These are phyloP conservation scores for Licmophora abbreviata DNA, from an alignment of 108 stramenopile species.

Conservation along the genomic window DNA sequence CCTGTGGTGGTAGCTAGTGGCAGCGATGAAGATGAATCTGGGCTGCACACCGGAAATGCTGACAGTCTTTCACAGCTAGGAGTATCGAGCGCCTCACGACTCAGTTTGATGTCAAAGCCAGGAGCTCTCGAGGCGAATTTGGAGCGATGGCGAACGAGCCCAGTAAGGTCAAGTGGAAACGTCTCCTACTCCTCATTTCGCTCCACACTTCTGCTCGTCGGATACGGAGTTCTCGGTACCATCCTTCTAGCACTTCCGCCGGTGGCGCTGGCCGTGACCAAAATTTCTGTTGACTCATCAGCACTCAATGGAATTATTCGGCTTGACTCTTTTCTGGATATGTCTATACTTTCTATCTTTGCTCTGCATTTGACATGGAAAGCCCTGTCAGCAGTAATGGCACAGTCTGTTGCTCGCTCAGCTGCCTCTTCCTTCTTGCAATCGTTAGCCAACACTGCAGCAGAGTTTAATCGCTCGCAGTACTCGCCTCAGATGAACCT, in stretches of 20 bases:
- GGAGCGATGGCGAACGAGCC: constrained; percentile 36
- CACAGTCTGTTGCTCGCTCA: constrained; percentile 13
- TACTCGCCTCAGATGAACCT: constrained; percentile 7
- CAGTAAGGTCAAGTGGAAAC: background rate
- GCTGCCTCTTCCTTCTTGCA: constrained; percentile 33
- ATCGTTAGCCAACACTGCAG: constrained; percentile 26
- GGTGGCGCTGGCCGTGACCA: constrained; percentile 15
- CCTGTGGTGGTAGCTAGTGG: constrained; percentile 16
- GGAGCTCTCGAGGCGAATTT: constrained; percentile 55
- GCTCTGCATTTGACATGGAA: constrained; percentile 27
- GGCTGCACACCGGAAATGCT: constrained; percentile 25
- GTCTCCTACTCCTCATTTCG: constrained; percentile 1
- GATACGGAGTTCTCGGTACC: constrained; percentile 26
- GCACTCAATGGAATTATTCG: constrained; percentile 7
- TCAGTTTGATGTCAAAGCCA: constrained; percentile 44
- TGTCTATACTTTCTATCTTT: constrained; percentile 43
- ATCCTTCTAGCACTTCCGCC: constrained; percentile 26
- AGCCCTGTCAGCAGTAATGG: constrained; percentile 27
- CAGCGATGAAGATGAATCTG: constrained; percentile 21
- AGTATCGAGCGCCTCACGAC: constrained; percentile 60
- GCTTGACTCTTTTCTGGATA: constrained; percentile 52
- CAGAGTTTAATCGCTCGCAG: constrained; percentile 32
- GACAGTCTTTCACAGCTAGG: constrained; percentile 48
- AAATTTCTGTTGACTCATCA: constrained; percentile 8
- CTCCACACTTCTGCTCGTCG: constrained; percentile 21